Conservation (phyloP, 2,329 filamentous ascomycete species). For the Pseudogymnoascus sp. region DNA sequence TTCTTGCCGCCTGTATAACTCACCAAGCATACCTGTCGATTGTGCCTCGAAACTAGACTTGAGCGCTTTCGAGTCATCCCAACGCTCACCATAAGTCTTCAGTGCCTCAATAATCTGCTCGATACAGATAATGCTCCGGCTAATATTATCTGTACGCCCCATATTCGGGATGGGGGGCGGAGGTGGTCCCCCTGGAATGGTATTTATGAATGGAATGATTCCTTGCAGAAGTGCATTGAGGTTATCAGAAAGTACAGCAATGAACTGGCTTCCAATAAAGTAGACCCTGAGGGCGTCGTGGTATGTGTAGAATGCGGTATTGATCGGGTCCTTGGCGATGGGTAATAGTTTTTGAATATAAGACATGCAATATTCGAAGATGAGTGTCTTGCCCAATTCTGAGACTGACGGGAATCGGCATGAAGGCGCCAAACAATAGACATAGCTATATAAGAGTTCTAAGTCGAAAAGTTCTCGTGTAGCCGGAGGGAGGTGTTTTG, state of each 20-base stretch:
- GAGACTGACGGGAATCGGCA: constrained; percentile 64
- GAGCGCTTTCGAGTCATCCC: constrained; percentile 50
- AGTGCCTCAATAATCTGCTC: constrained; percentile 48
- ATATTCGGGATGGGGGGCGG: constrained; percentile 40
- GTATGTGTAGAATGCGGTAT: constrained; percentile 69
- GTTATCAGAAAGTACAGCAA: constrained; percentile 52
- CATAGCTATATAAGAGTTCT: constrained; percentile 83
- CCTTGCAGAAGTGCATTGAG: constrained; percentile 48
- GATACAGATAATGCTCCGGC: constrained; percentile 49
- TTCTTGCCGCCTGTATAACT: neutral
- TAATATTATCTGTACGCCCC: constrained; percentile 42
- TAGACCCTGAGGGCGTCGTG: constrained; percentile 81
- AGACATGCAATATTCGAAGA: constrained; percentile 80
- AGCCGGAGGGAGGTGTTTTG: constrained; percentile 53
- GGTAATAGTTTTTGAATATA: constrained; percentile 70
- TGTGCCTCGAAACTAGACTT: constrained; percentile 43
- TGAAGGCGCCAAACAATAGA: constrained; percentile 80
- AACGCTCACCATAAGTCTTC: constrained; percentile 50
- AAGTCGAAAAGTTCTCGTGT: constrained; percentile 76
- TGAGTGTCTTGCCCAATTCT: constrained; percentile 68
- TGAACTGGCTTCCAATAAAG: constrained; percentile 60
- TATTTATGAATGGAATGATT: constrained; percentile 19
- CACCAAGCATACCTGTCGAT: neutral
- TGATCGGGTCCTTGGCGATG: constrained; percentile 51
- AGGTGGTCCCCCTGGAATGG: constrained; percentile 36